Conservation (phyloP, 2,329 filamentous ascomycete species). For the Emergomyces orientalis region DNA sequence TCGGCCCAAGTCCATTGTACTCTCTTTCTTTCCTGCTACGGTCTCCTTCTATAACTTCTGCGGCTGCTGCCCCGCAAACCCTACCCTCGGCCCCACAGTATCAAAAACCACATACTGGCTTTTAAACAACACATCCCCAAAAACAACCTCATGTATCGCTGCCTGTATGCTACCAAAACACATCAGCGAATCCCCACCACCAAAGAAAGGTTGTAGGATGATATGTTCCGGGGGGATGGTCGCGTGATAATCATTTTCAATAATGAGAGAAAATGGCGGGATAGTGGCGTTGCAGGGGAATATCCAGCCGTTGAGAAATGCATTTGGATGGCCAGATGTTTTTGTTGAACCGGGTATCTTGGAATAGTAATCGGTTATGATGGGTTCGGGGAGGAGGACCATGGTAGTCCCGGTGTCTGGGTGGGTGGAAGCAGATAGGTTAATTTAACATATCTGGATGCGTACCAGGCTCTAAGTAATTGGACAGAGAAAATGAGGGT, state of each 20-base stretch:
- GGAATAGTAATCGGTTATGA: slow-evolving; percentile 52
- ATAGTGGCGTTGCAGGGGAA: slow-evolving; percentile 48
- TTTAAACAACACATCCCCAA: slow-evolving; percentile 52
- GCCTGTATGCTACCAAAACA: slow-evolving; percentile 54
- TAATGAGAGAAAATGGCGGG: slow-evolving; percentile 48
- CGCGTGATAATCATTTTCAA: slow-evolving; percentile 41
- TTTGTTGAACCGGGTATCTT: slow-evolving; percentile 45
- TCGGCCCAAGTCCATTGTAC: neutral
- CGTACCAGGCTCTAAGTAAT: neutral
- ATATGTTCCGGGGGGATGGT: slow-evolving; percentile 48
- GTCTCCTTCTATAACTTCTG: neutral
- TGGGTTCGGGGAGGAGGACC: slow-evolving; percentile 48
- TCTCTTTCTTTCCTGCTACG: neutral
- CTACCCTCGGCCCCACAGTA: slow-evolving; percentile 7
- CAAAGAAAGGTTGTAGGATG: slow-evolving; percentile 38
- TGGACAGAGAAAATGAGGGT: neutral
- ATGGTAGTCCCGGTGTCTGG: slow-evolving; percentile 61
- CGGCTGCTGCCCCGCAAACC: slow-evolving; percentile 10
- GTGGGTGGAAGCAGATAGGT: neutral
- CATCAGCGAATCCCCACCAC: slow-evolving; percentile 26
- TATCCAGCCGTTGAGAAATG: slow-evolving; percentile 40
- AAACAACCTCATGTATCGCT: slow-evolving; percentile 46
- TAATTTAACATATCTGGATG: neutral
- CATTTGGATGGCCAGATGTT: slow-evolving; percentile 18
- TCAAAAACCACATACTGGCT: slow-evolving; percentile 53